These are phyloP conservation scores for Haberlea rhodopensis DNA, from an alignment of 257 asterid species.

Conservation along the genomic window DNA sequence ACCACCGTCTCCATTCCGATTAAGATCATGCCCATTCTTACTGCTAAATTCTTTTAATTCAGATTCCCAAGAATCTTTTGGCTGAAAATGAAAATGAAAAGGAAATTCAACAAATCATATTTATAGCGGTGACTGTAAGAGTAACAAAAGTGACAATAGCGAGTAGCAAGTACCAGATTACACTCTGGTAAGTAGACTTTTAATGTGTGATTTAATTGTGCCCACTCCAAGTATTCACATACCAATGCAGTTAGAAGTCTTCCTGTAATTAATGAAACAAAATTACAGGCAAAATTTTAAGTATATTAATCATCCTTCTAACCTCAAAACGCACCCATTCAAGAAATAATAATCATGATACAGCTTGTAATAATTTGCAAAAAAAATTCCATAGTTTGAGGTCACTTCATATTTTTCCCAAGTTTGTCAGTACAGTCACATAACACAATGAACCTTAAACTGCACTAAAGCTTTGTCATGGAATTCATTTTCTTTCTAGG, in stretches of 20 bases:
- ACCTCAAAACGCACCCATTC: slow-evolving; percentile 8
- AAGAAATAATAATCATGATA: neutral
- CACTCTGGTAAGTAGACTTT: slow-evolving; percentile 91
- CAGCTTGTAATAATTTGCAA: slow-evolving; percentile 1
- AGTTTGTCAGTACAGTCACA: neutral
- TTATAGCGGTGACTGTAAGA: neutral
- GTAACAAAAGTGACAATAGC: slow-evolving; percentile 6
- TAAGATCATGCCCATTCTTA: slow-evolving; percentile 89
- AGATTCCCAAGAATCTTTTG: slow-evolving; percentile 86
- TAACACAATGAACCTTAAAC: neutral
- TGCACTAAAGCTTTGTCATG: neutral
- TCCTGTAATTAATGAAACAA: slow-evolving; percentile 50
- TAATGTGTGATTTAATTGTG: slow-evolving; percentile 74
- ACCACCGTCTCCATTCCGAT: slow-evolving; percentile 85
- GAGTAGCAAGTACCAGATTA: slow-evolving; percentile 55
- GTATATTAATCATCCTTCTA: neutral
- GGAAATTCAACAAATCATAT: slow-evolving; percentile 14
- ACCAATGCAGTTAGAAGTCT: slow-evolving; percentile 73
- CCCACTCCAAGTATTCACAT: slow-evolving; percentile 96
- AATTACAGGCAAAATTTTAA: slow-evolving; percentile 7
- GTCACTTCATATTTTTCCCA: neutral
- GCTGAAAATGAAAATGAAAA: slow-evolving; percentile 56
- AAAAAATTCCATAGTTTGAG: slow-evolving; percentile 6
- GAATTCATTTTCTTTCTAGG: neutral
- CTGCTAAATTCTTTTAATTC: slow-evolving; percentile 89